Evolutionary conservation across 176 grass and related monocot genomes (phyloP), one percentile per base, ranked within the genome.

Genomic region (Echinochloa phyllopogon): DNA sequence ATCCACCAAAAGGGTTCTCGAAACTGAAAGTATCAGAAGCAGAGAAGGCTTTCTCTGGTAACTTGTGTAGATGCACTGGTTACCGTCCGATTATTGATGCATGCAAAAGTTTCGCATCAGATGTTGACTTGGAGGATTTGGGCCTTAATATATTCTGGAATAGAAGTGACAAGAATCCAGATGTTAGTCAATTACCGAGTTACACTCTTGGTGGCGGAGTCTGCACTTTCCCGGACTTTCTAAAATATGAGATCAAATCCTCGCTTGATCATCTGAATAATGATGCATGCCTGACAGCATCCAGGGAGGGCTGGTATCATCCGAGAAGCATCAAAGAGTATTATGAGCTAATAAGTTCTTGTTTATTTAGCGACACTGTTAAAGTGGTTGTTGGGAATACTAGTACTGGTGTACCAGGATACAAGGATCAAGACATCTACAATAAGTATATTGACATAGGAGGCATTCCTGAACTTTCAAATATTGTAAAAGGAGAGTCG

Each of bases 61-160:
- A 96, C 83, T 23, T 95, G 70, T 95, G 93, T 23, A 82, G 94
- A 59, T 97, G 94, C 51, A 97, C 91, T 12, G 94, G 94, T 20
- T 97, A 97, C 55, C 53, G 91, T 38, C 87, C 91, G 24, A 87
- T 97, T n/a, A 69, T 93, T 55, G 91, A 97, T 86, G 91, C 89
- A 49, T 97, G 91, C 74, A 97, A 93, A 88, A 97, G 94, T 70
- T 97, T 94, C 87, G 88, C 94, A 44, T 86, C 77, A 55, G 82
- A 91, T 87, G 89, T 93, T 42, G 94, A 96, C 61, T 77, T 94
- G 61, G 91, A 97, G 64, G 94, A 97, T 88, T 82, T 97, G 41
- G 94, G 91, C 21, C 83, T 97, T 10, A 94, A 97, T 66, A 57
- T 83, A 77, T 97, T 91, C 86, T 94, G 91, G 91, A 94, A 90